Conservation (phyloP, 768 basidiomycete genomes). For the Podaxis sp. region DNA sequence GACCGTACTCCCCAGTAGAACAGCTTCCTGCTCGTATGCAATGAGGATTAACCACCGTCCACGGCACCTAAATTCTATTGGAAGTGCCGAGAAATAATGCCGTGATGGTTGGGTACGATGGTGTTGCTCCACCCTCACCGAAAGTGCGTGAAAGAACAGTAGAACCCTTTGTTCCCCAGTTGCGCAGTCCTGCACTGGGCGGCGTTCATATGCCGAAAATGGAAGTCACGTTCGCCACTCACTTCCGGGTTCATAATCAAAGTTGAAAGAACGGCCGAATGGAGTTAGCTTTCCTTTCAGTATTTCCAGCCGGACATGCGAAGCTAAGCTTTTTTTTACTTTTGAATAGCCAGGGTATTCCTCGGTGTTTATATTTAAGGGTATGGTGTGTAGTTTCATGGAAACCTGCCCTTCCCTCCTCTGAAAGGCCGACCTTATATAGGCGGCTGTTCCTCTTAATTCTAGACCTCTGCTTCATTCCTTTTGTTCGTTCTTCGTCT, state of each 20-base stretch:
- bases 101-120: background rate
- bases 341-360: background rate
- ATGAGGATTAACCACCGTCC: background rate
- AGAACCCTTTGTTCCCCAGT: conserved; percentile 2
- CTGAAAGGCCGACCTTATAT: conserved; percentile 2
- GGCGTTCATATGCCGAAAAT: conserved; percentile 4
- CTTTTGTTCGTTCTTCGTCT: background rate
- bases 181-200: background rate
- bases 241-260: background rate
- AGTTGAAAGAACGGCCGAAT: conserved; percentile 1
- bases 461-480: conserved; percentile 5
- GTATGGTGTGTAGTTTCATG: background rate
- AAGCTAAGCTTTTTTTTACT: conserved; percentile 6
- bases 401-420: background rate
- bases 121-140: background rate
- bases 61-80: background rate
- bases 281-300: conserved; percentile 10
- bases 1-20: background rate
- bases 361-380: conserved; percentile 5
- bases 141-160: conserved; percentile 1
- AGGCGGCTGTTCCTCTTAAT: conserved; percentile 11
- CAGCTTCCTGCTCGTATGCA: background rate
- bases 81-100: background rate
- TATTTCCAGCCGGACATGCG: background rate
- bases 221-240: background rate